Percentiles rank a stretch among this genome's conserved stretches.
Evolutionary conservation across 1,139 yeast species (phyloP).

Genomic region (Lodderomyces parapsilosis): DNA sequence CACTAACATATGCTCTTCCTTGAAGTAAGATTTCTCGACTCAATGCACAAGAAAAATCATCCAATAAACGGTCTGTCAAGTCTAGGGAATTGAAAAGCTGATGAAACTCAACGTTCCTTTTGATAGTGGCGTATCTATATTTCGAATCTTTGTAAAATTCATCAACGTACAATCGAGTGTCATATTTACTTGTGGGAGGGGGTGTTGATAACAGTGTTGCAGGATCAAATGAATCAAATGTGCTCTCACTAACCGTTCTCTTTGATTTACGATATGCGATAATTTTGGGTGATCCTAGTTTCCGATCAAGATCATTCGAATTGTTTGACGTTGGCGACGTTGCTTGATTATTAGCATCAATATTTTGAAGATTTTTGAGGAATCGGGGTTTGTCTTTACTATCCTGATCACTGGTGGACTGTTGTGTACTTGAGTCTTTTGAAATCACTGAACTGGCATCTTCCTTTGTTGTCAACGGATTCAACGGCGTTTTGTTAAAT

Average conservation of each 20-base stretch:
- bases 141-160: constrained; percentile 34
- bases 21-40: constrained; percentile 88
- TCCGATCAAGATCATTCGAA: background rate
- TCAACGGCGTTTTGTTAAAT: constrained; percentile 50
- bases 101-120: constrained; percentile 79
- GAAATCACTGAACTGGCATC: constrained; percentile 48
- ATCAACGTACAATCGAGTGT: constrained; percentile 35
- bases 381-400: constrained; percentile 5
- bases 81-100: constrained; percentile 70
- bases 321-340: background rate
- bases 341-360: constrained; percentile 9
- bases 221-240: constrained; percentile 20
- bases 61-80: constrained; percentile 67
- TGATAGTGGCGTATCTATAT: constrained; percentile 60
- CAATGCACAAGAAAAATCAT: constrained; percentile 87
- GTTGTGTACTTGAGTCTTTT: constrained; percentile 22
- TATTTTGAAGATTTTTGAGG: constrained; percentile 12
- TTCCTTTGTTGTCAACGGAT: constrained; percentile 57
- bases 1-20: constrained; percentile 85
- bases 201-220: constrained; percentile 6
- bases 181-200: constrained; percentile 28
- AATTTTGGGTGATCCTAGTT: constrained; percentile 41
- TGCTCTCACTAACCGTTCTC: constrained; percentile 33
- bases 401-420: constrained; percentile 5
- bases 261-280: constrained; percentile 47